A percentile compares a stretch with the other conserved stretches of the same genome.
phyloP scores from a whole-genome alignment of 2,329 filamentous ascomycete species.

The Lachnellula occidentalis region DNA sequence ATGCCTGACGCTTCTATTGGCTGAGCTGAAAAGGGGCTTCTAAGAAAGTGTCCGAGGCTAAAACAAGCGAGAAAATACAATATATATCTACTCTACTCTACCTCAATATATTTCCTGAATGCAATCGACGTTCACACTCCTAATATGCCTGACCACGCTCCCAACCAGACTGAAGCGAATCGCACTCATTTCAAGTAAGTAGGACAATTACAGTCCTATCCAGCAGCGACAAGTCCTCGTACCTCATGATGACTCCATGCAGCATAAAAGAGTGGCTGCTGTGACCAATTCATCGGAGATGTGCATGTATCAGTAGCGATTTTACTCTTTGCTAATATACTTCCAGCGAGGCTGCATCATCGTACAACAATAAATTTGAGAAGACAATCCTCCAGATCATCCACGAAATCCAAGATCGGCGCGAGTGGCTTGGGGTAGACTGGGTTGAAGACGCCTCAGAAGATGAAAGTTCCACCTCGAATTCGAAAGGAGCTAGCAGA shows the following conservation, averaged over 20 bases:
- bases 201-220: neutral
- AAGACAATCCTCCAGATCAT: constrained; percentile 50
- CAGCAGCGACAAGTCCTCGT: too few relatives aligned
- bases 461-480: constrained; percentile 10
- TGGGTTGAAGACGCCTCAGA: constrained; percentile 40
- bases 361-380: constrained; percentile 52
- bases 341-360: constrained; percentile 42
- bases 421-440: constrained; percentile 57
- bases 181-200: constrained; percentile 37
- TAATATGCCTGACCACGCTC: constrained; percentile 23
- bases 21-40: neutral
- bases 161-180: constrained; percentile 33
- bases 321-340: neutral
- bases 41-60: constrained; percentile 5
- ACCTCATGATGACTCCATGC: too few relatives aligned
- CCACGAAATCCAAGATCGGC: constrained; percentile 45
- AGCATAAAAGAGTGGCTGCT: too few relatives aligned
- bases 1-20: constrained; percentile 1
- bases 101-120: neutral
- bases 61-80: neutral
- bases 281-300: too few relatives aligned
- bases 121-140: too few relatives aligned
- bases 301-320: neutral
- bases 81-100: neutral
- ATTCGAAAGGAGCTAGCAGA: constrained; percentile 19